These are phyloP conservation scores for Alternaria angustiovoidea DNA, from an alignment of 2,329 filamentous ascomycete species.

Conservation along the genomic window DNA sequence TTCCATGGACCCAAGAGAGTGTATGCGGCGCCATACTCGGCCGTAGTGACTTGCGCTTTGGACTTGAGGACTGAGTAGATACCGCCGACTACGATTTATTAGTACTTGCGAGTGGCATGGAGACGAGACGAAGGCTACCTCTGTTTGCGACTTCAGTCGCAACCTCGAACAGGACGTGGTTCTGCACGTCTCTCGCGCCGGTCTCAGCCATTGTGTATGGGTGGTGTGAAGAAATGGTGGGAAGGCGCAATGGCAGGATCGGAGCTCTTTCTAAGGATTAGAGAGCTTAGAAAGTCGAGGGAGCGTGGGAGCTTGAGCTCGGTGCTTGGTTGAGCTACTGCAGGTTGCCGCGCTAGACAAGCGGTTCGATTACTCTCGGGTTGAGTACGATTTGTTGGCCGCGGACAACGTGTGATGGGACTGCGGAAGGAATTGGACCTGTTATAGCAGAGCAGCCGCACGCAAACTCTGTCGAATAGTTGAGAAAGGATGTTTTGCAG, in stretches of 20 bases:
- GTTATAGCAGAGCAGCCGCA: slow-evolving; percentile 17
- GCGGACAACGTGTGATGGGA: slow-evolving; percentile 24
- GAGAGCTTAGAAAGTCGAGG: slow-evolving; percentile 27
- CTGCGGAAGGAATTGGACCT: slow-evolving; percentile 22
- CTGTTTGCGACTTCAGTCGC: slow-evolving; percentile 97
- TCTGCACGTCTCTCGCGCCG: slow-evolving; percentile 76
- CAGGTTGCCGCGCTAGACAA: slow-evolving; percentile 40
- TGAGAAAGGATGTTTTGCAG: slow-evolving; percentile 6
- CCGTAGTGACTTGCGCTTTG: slow-evolving; percentile 95
- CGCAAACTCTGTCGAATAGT: slow-evolving; percentile 3
- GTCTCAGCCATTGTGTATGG: slow-evolving; percentile 40
- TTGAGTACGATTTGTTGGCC: slow-evolving; percentile 28
- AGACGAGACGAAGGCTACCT: slow-evolving; percentile 63
- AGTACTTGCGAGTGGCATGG: slow-evolving; percentile 15
- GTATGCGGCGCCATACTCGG: slow-evolving; percentile 98
- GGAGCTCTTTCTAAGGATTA: slow-evolving; percentile 18
- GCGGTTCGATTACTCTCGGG: slow-evolving; percentile 28
- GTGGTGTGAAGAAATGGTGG: slow-evolving; percentile 10
- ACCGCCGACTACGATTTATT: slow-evolving; percentile 76
- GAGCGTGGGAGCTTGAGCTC: slow-evolving; percentile 33
- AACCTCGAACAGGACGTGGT: slow-evolving; percentile 95
- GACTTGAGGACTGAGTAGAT: slow-evolving; percentile 99
- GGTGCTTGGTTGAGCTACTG: slow-evolving; percentile 38
- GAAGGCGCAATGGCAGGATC: slow-evolving; percentile 19
- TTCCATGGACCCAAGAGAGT: slow-evolving; percentile 95